Evolutionary conservation across 148 eudicot species (phyloP).

Genomic region (Beta vulgaris): DNA sequence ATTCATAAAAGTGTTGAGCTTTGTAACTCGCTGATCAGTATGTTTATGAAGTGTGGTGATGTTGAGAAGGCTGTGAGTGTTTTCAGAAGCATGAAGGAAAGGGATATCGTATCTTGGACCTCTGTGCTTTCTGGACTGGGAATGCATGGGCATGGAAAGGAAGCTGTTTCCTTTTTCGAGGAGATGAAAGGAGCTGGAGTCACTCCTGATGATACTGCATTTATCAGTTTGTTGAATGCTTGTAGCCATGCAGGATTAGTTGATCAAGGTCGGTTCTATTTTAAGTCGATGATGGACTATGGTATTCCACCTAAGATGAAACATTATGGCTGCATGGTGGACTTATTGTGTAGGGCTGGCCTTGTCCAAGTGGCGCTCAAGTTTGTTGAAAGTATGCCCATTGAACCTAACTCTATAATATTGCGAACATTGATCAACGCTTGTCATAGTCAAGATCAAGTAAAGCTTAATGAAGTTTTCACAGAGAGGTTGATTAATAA

Average conservation of each 20-base stretch:
- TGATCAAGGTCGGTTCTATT: conserved; percentile 49
- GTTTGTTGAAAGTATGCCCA: conserved; percentile 54
- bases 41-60: conserved; percentile 74
- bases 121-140: conserved; percentile 63
- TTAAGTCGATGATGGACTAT: conserved; percentile 39
- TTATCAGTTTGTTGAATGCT: conserved; percentile 64
- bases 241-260: conserved; percentile 75
- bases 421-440: conserved; percentile 56
- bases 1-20: conserved; percentile 46
- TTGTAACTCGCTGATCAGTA: conserved; percentile 53
- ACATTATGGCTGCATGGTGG: conserved; percentile 81
- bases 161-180: conserved; percentile 57
- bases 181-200: conserved; percentile 45
- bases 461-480: conserved; percentile 47
- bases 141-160: conserved; percentile 58
- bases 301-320: conserved; percentile 49
- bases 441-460: conserved; percentile 49
- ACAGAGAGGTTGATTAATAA: conserved; percentile 35
- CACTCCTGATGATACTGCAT: conserved; percentile 49
- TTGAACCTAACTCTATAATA: conserved; percentile 60
- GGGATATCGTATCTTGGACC: conserved; percentile 61
- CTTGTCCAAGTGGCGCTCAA: conserved; percentile 52
- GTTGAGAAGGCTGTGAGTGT: conserved; percentile 50
- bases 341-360: conserved; percentile 61
- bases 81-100: conserved; percentile 40